Conservation (phyloP, 2,329 filamentous ascomycete genomes). For the Sporothrix protearum region DNA sequence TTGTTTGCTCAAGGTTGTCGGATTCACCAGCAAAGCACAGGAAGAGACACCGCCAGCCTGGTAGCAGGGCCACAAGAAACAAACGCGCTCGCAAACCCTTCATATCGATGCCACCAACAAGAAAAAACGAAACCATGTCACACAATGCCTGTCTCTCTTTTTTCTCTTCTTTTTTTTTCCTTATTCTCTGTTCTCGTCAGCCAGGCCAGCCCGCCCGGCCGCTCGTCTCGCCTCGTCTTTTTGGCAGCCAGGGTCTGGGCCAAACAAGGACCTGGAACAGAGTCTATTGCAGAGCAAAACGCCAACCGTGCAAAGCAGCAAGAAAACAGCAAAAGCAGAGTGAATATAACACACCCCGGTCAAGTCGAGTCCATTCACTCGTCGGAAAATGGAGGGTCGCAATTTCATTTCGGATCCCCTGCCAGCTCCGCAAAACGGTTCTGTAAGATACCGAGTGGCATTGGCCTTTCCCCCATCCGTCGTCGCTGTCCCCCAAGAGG, state of each 20-base stretch:
- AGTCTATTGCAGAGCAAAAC: background rate
- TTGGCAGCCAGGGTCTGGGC: background rate
- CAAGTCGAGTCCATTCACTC: conserved; percentile 2
- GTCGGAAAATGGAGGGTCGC: conserved; percentile 5
- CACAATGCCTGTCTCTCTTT: background rate
- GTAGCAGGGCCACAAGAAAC: background rate
- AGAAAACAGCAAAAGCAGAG: background rate
- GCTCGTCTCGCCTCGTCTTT: background rate
- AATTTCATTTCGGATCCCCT: conserved; percentile 17
- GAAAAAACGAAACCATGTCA: background rate
- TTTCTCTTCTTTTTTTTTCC: background rate
- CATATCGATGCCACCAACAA: background rate
- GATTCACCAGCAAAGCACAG: background rate
- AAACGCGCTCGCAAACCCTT: conserved; percentile 2
- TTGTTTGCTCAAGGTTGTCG: background rate
- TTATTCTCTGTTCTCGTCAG: no score
- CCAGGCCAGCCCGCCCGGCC: background rate
- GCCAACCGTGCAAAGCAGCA: background rate
- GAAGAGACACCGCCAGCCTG: background rate
- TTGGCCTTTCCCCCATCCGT: background rate
- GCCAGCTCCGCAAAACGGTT: conserved; percentile 13
- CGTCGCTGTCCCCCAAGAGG: background rate
- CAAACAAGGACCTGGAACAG: background rate
- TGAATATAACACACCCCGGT: background rate
- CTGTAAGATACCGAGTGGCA: conserved; percentile 12